Evolutionary conservation across 441 rosid genomes (phyloP).

Genomic region (Raphanus hybrid): DNA sequence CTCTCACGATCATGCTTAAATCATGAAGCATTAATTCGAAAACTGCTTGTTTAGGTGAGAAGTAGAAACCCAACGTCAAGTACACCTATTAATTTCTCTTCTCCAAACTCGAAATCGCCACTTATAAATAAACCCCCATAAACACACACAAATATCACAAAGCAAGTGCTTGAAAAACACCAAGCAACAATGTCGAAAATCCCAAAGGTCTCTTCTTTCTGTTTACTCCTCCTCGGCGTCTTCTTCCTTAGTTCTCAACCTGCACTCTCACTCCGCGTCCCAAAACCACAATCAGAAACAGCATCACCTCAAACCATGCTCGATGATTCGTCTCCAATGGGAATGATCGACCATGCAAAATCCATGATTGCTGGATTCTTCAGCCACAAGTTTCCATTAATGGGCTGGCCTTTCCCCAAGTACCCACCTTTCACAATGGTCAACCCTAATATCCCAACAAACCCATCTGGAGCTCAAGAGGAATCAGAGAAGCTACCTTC

Average conservation of each 20-base stretch:
- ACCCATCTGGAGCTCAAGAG: slow-evolving; percentile 34
- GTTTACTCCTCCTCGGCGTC: slow-evolving; percentile 26
- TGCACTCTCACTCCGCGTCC: slow-evolving; percentile 33
- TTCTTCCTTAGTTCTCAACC: slow-evolving; percentile 32
- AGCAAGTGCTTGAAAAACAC: slow-evolving; percentile 17
- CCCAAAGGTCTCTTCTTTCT: slow-evolving; percentile 36
- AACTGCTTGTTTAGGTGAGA: slow-evolving; percentile 35
- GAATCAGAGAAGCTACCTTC: slow-evolving; percentile 39
- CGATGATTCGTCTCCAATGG: slow-evolving; percentile 28
- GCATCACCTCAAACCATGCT: slow-evolving; percentile 1
- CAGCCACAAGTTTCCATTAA: slow-evolving; percentile 38
- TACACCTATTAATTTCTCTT: slow-evolving; percentile 4
- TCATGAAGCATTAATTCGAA: slow-evolving; percentile 22
- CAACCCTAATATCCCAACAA: slow-evolving; percentile 39
- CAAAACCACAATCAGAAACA: slow-evolving; percentile 5
- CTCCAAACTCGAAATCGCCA: background rate
- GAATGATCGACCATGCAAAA: slow-evolving; percentile 16
- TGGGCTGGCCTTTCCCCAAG: slow-evolving; percentile 41
- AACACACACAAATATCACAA: background rate
- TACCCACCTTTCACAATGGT: slow-evolving; percentile 41
- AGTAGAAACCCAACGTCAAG: slow-evolving; percentile 40
- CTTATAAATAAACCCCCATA: slow-evolving; percentile 21
- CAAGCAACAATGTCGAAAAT: slow-evolving; percentile 35
- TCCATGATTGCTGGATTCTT: slow-evolving; percentile 39
- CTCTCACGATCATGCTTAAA: slow-evolving; percentile 31